A percentile compares a stretch with the other conserved stretches of the same genome.
Conservation (phyloP, 306 rosid genomes). For the Rosa lucieae region DNA sequence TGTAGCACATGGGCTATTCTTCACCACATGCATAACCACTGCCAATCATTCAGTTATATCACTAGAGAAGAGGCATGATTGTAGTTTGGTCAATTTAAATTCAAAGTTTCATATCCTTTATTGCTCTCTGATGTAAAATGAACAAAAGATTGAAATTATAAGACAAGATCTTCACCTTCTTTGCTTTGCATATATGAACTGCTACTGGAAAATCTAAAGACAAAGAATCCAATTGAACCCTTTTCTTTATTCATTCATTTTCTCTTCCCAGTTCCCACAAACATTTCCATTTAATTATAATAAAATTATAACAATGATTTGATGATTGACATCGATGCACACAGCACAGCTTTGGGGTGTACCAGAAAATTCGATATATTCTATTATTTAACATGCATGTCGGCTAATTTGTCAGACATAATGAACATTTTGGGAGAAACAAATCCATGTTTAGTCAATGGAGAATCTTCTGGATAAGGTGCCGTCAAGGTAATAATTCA, state of each 20-base stretch:
- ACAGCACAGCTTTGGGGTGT: not conserved
- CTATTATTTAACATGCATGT: conserved; percentile 5
- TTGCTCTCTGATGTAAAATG: not conserved
- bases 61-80: conserved; percentile 30
- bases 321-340: not conserved
- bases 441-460: conserved; percentile 15
- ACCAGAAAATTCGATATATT: not conserved
- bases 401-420: conserved; percentile 16
- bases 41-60: conserved; percentile 21
- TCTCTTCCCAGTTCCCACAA: not conserved
- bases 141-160: not conserved
- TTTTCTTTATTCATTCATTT: not conserved
- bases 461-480: conserved; percentile 39
- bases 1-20: conserved; percentile 45
- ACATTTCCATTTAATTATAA: not conserved
- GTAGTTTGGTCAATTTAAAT: conserved; percentile 32
- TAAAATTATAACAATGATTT: not conserved
- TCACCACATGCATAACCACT: conserved; percentile 40
- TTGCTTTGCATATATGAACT: not conserved
- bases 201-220: conserved; percentile 1
- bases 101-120: conserved; percentile 23
- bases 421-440: conserved; percentile 26
- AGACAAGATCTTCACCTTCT: not conserved
- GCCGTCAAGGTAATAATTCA: conserved; percentile 1
- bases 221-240: conserved; percentile 12